Base-by-base conservation (phyloP, 2,329 filamentous ascomycete genomes). In the Zalaria sp. region DNA sequence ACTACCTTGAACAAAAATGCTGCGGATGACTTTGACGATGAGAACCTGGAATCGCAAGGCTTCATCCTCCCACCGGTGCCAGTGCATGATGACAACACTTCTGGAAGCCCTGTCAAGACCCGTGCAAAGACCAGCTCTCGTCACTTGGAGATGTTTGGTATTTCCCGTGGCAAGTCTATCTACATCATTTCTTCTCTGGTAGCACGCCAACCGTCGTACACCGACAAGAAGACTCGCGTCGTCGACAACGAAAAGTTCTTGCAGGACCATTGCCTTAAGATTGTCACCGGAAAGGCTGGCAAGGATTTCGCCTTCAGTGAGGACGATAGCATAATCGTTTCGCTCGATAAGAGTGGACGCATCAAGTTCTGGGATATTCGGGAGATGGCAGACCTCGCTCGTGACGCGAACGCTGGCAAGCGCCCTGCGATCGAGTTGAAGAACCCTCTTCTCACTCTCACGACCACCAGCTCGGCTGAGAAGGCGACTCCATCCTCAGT, bases 361-460 rank as follows among this genome's bases (percentile, higher is more conserved):
- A 81, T 96, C 65, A 91, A 93, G 63, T 95, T 98, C 69, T 98
- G 91, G 93, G 91, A 98, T 60, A 85, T 96, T 50, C 83, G 83
- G 45, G 77, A 83, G 46, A 72, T 95, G 43, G 81, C 71, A 5
- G 64, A 71, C 40, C 62, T 63, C 28, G 59, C 63, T 18, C 67
- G 65, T 44, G 63, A 68, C 11, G 60, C 61, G 38, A 58, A 63
- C 25, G 53, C 57, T 34, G 50, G 45, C 37, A 63, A 65, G 40
- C 63, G 70, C 38, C 60, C 58, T 25, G 63, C 77, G 1, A 68
- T 86, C 38, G 86, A 94, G 61, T 76, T 96, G 45, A 86, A 84
- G 52, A 81, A 86, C 49, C 88, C 91, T 4, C 63, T 96, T 48
- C 76, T 91, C 66, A 93, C 85, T 27, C 76, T 95, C 53, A 81